phyloP scores from a whole-genome alignment of 140 eudicot species.

The Stevia rebaudiana region DNA sequence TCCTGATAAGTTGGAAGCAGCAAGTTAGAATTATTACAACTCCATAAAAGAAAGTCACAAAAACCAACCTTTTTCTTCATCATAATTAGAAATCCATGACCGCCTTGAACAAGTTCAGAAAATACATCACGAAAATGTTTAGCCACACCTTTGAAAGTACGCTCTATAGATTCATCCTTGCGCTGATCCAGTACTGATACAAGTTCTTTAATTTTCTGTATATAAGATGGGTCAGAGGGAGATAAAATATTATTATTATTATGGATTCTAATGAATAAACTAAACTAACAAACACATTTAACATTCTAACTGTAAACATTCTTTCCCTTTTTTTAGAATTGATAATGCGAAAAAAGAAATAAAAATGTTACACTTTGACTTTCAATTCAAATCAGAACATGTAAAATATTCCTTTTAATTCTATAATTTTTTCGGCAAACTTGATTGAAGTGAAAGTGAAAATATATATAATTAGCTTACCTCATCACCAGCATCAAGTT shows the following conservation, averaged over 20 bases:
- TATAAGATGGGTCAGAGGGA: neutral
- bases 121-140: slow-evolving; percentile 92
- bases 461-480: slow-evolving; percentile 33
- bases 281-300: neutral
- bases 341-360: neutral
- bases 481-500: slow-evolving; percentile 97
- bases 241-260: neutral
- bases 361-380: neutral
- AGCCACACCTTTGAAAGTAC: slow-evolving; percentile 98
- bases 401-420: neutral
- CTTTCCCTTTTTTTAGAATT: neutral
- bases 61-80: slow-evolving; percentile 87
- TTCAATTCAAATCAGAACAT: neutral
- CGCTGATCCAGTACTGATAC: slow-evolving; percentile 87
- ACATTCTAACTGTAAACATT: neutral
- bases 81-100: slow-evolving; percentile 89
- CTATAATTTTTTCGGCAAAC: neutral
- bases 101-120: slow-evolving; percentile 96
- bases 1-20: slow-evolving; percentile 42
- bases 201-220: slow-evolving; percentile 89
- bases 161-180: slow-evolving; percentile 97
- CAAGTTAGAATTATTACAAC: neutral
- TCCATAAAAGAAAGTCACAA: neutral
- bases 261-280: neutral
- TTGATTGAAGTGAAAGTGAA: neutral